These are phyloP conservation scores for Ophiostoma sp. DNA, from an alignment of 2,329 filamentous ascomycete genomes.

Conservation along the genomic window DNA sequence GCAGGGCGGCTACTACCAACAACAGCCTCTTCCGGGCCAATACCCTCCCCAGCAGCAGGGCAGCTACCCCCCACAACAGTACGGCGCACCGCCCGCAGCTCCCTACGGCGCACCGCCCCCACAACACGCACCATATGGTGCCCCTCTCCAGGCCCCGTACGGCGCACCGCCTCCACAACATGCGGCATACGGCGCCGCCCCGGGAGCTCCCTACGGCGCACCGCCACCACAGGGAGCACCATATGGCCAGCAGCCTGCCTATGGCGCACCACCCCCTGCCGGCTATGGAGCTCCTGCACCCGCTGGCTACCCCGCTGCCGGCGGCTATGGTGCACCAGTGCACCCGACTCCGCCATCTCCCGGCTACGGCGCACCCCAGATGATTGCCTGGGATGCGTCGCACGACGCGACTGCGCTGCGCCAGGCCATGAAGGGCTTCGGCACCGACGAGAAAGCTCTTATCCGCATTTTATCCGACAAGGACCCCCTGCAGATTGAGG, in stretches of 20 bases:
- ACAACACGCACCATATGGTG: slow-evolving; percentile 31
- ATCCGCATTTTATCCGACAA: slow-evolving; percentile 66
- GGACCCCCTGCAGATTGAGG: slow-evolving; percentile 71
- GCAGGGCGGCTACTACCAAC: slow-evolving; percentile 29
- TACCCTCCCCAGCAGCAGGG: slow-evolving; percentile 29
- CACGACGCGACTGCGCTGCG: slow-evolving; percentile 66
- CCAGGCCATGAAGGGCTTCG: slow-evolving; percentile 84
- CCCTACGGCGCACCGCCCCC: slow-evolving; percentile 31
- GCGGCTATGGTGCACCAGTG: slow-evolving; percentile 26
- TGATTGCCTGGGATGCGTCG: slow-evolving; percentile 63
- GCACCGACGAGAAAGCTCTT: slow-evolving; percentile 75
- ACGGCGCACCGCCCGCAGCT: slow-evolving; percentile 27
- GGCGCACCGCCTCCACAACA: slow-evolving; percentile 7
- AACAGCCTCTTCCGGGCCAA: slow-evolving; percentile 8
- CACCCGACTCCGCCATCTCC: slow-evolving; percentile 61
- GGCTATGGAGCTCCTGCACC: slow-evolving; percentile 35
- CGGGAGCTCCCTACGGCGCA: slow-evolving; percentile 28
- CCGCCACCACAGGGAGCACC: slow-evolving; percentile 34
- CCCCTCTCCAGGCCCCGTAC: slow-evolving; percentile 29
- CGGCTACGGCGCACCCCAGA: slow-evolving; percentile 69
- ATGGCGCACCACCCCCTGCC: slow-evolving; percentile 29
- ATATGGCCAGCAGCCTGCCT: slow-evolving; percentile 20
- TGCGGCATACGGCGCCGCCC: slow-evolving; percentile 31
- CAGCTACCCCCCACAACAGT: slow-evolving; percentile 27
- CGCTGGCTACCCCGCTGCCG: slow-evolving; percentile 32